Evolutionary conservation across 306 rosid genomes (phyloP), one percentile per base, ranked within the genome.

Genomic region (Gynostemma pentaphyllum): DNA sequence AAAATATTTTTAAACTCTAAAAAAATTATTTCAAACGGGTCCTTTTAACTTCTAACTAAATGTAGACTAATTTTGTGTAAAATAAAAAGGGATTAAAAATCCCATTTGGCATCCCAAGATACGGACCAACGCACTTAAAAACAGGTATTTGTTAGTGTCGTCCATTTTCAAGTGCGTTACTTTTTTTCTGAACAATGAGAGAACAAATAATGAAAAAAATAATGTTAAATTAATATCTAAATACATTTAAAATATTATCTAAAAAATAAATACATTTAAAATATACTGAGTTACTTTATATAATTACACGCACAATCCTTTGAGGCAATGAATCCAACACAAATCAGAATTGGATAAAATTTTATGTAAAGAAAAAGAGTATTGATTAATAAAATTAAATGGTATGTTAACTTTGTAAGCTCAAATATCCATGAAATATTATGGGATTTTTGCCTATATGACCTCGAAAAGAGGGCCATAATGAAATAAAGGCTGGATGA

Each of bases 81-180:
- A n/a, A 53, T n/a, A n/a, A 54, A 28, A 53, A 28, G 60, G 22
- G 40, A 28, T 53, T 1, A 53, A 53, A 30, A 16, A n/a, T n/a
- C n/a, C n/a, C n/a, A n/a, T n/a, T n/a, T n/a, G n/a, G n/a, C n/a
- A n/a, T 55, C 42, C 27, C 30, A 27, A 56, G 63, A 56, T 56
- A 56, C 34, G 63, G 41, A 56, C 28, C 14, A 56, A 56, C 63
- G 63, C 63, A 56, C 63, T 56, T 32, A 27, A 7, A 56, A 56
- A n/a, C n/a, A 9, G 45, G 63, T 56, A n/a, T 32, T 56, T 24
- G 63, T 56, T 56, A 56, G 63, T 56, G 63, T 44, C 34, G 37
- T 29, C 63, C 44, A 56, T 26, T 53, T 53, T 22, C 40, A 28
- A 52, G 45, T 56, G 63, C 44, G 63, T 34, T 56, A 27, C 63